These are phyloP conservation scores for Tremella fuciformis DNA, from an alignment of 768 basidiomycete genomes.

Conservation along the genomic window DNA sequence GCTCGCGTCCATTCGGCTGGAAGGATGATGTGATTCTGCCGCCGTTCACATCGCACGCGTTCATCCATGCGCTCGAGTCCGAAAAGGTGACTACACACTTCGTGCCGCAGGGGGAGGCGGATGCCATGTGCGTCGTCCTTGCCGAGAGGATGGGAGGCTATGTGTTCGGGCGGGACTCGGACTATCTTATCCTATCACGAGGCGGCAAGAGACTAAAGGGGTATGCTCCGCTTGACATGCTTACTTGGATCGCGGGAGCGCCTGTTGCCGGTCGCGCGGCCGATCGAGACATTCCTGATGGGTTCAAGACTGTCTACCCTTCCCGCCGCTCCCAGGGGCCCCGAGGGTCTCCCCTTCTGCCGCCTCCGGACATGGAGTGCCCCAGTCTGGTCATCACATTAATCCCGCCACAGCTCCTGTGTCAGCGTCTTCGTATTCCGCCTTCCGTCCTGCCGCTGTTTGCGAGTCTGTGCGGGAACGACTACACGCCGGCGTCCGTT, in stretches of 20 bases:
- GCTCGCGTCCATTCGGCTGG: slow-evolving; percentile 45
- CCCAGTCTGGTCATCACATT: slow-evolving; percentile 37
- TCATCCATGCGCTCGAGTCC: slow-evolving; percentile 39
- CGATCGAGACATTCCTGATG: not conserved
- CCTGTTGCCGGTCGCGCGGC: not conserved
- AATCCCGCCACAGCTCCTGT: slow-evolving; percentile 34
- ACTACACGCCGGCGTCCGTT: slow-evolving; percentile 39
- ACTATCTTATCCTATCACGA: slow-evolving; percentile 43
- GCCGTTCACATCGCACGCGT: slow-evolving; percentile 43
- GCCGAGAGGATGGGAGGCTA: slow-evolving; percentile 47
- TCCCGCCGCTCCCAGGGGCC: no score
- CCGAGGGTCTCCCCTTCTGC: slow-evolving; percentile 23
- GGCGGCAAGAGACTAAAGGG: slow-evolving; percentile 28
- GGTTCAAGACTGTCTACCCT: not conserved
- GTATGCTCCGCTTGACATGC: slow-evolving; percentile 49
- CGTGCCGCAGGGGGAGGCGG: slow-evolving; percentile 49
- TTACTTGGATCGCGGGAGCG: slow-evolving; percentile 47
- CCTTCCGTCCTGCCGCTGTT: slow-evolving; percentile 43
- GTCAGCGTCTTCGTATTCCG: slow-evolving; percentile 42
- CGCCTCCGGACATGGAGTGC: slow-evolving; percentile 14
- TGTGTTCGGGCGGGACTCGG: slow-evolving; percentile 47
- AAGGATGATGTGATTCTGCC: slow-evolving; percentile 39
- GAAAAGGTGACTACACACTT: slow-evolving; percentile 40
- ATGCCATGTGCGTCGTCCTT: slow-evolving; percentile 42
- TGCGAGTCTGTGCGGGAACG: slow-evolving; percentile 46